These are phyloP conservation scores for Pisolithus marmoratus DNA, from an alignment of 768 basidiomycete genomes.

Conservation along the genomic window DNA sequence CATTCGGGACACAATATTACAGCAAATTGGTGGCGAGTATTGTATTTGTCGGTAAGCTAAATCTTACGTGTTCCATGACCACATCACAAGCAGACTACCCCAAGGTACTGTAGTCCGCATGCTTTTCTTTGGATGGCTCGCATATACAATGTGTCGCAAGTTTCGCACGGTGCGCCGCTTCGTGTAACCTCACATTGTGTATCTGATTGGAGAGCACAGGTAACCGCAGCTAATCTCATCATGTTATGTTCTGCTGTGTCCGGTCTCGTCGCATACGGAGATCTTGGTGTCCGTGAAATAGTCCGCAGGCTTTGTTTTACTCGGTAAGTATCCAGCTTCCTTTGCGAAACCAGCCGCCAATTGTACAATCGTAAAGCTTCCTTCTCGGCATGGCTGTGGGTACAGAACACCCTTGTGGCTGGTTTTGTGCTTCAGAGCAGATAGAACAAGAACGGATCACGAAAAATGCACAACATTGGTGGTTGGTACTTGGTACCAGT, in stretches of 20 bases:
- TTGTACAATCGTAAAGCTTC: constrained; percentile 48
- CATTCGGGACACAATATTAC: constrained; percentile 50
- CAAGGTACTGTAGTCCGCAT: constrained; percentile 87
- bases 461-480: constrained; percentile 77
- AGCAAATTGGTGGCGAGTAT: constrained; percentile 58
- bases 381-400: constrained; percentile 85
- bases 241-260: too few species aligned
- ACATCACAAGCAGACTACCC: constrained; percentile 64
- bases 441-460: constrained; percentile 68
- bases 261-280: too few species aligned
- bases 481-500: constrained; percentile 90
- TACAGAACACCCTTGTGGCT: too few species aligned
- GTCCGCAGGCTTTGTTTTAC: constrained; percentile 74
- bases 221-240: constrained; percentile 68
- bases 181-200: neutral
- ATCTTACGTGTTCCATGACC: constrained; percentile 53
- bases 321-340: constrained; percentile 54
- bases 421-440: too few species aligned
- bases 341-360: neutral
- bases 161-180: constrained; percentile 57
- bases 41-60: constrained; percentile 78
- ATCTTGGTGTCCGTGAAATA: constrained; percentile 57
- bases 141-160: constrained; percentile 86
- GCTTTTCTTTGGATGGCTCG: constrained; percentile 73
- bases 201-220: too few species aligned